Conservation (phyloP, 129 eudicot genomes). For the Sambucus nigra region DNA sequence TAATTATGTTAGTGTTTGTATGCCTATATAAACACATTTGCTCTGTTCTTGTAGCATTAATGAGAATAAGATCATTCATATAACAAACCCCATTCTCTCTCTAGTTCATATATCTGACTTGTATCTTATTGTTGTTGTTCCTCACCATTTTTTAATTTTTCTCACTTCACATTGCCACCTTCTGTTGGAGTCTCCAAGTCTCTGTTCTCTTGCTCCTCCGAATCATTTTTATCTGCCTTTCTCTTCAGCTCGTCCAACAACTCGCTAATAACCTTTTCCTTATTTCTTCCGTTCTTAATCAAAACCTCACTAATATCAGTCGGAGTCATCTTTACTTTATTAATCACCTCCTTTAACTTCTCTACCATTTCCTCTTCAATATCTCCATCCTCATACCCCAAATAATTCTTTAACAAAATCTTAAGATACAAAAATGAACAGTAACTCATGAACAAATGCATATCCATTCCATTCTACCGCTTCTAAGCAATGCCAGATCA, state of each 20-base stretch:
- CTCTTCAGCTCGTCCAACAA: constrained; percentile 43
- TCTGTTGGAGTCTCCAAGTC: constrained; percentile 64
- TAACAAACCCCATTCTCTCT: too few relatives aligned
- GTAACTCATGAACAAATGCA: constrained; percentile 78
- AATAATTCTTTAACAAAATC: constrained; percentile 62
- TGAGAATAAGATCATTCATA: too few relatives aligned
- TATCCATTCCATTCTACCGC: constrained; percentile 98
- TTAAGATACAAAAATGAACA: constrained; percentile 52
- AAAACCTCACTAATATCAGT: constrained; percentile 84
- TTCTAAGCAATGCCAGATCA: constrained; percentile 86
- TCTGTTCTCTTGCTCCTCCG: constrained; percentile 64
- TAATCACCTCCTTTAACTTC: constrained; percentile 42
- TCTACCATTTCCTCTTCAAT: constrained; percentile 19
- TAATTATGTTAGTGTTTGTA: too few relatives aligned
- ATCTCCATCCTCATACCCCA: constrained; percentile 52
- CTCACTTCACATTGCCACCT: constrained; percentile 26
- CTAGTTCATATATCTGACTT: too few relatives aligned
- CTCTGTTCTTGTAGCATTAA: too few relatives aligned
- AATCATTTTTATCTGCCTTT: constrained; percentile 36
- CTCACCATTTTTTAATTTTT: constrained; percentile 15
- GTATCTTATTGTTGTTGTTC: too few relatives aligned
- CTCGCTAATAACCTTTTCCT: constrained; percentile 48
- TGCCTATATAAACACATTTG: too few relatives aligned
- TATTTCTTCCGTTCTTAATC: constrained; percentile 70
- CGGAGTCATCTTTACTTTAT: constrained; percentile 75